These are phyloP conservation scores for Chlorella sp. DNA, from an alignment of 139 green algal species.

Conservation along the genomic window DNA sequence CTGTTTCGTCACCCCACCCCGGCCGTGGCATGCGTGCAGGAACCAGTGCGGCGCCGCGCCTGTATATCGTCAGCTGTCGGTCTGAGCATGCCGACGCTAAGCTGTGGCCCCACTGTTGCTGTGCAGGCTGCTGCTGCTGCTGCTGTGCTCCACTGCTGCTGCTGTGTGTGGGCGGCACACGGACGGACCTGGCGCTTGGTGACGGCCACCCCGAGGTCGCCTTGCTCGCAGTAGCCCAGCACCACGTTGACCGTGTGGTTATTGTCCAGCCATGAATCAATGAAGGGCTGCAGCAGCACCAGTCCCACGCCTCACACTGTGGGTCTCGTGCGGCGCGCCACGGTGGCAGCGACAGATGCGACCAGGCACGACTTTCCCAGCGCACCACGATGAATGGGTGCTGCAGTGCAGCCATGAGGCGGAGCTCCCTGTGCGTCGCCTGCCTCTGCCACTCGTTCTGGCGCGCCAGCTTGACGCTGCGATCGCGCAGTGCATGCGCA, in stretches of 20 bases:
- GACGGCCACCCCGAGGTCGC: constrained; percentile 38
- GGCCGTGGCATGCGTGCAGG: too few species aligned
- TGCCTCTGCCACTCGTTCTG: constrained; percentile 54
- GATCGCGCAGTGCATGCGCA: not conserved
- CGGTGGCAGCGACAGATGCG: too few species aligned
- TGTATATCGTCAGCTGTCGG: too few species aligned
- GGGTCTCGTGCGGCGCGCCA: too few species aligned
- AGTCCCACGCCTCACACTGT: too few species aligned
- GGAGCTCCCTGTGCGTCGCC: constrained; percentile 41
- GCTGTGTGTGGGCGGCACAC: too few species aligned
- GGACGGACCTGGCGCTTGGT: constrained; percentile 20
- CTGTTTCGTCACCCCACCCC: too few species aligned
- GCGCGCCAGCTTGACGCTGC: constrained; percentile 28
- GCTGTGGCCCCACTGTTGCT: too few species aligned
- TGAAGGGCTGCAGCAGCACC: constrained; percentile 22
- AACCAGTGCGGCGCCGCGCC: too few species aligned
- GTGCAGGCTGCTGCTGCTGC: too few species aligned
- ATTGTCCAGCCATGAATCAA: constrained; percentile 34
- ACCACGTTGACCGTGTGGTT: constrained; percentile 38
- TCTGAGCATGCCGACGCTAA: too few species aligned
- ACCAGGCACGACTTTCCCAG: not conserved
- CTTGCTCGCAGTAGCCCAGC: constrained; percentile 54
- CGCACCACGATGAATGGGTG: constrained; percentile 53
- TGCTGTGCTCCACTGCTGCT: too few species aligned
- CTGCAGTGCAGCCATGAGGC: constrained; percentile 42